Evolutionary conservation across 2,329 filamentous ascomycete species (phyloP).

Genomic region (Trichothecium roseum): DNA sequence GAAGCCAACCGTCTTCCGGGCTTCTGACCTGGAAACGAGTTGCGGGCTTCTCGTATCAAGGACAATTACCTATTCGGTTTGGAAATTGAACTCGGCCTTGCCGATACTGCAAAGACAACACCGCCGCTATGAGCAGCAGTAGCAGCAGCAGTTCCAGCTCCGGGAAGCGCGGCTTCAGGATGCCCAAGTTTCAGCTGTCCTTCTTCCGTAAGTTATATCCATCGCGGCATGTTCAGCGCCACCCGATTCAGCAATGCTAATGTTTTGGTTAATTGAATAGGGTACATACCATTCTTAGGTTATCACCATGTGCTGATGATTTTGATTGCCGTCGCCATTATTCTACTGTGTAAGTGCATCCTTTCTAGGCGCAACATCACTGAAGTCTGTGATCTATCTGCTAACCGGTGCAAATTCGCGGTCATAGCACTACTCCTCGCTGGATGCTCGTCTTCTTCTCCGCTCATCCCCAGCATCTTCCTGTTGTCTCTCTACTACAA

Average conservation of each 20-base stretch:
- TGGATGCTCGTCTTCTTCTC: conserved; percentile 93
- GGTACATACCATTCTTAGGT: conserved; percentile 58
- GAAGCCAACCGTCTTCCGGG: conserved; percentile 2
- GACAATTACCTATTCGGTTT: not conserved
- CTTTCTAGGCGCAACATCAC: conserved; percentile 1
- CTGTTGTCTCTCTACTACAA: conserved; percentile 97
- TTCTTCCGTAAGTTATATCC: conserved; percentile 32
- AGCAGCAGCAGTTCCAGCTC: conserved; percentile 6
- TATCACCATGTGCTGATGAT: conserved; percentile 94
- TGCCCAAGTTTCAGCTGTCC: conserved; percentile 32
- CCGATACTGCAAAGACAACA: not conserved
- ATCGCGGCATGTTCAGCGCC: not conserved
- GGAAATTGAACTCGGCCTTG: not conserved
- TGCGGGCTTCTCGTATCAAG: no score
- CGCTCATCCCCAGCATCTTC: conserved; percentile 91
- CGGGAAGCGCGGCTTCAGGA: conserved; percentile 6
- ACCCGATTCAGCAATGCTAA: conserved; percentile 15
- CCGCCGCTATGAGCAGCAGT: conserved; percentile 6
- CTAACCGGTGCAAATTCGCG: conserved; percentile 1
- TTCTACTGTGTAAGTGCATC: conserved; percentile 74
- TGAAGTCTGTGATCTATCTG: not conserved
- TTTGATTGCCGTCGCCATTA: conserved; percentile 84
- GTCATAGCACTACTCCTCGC: conserved; percentile 73
- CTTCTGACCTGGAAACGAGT: no score
- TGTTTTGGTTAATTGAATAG: conserved; percentile 21